Conservation (phyloP, 140 eudicot genomes). For the Oenanthe javanica region DNA sequence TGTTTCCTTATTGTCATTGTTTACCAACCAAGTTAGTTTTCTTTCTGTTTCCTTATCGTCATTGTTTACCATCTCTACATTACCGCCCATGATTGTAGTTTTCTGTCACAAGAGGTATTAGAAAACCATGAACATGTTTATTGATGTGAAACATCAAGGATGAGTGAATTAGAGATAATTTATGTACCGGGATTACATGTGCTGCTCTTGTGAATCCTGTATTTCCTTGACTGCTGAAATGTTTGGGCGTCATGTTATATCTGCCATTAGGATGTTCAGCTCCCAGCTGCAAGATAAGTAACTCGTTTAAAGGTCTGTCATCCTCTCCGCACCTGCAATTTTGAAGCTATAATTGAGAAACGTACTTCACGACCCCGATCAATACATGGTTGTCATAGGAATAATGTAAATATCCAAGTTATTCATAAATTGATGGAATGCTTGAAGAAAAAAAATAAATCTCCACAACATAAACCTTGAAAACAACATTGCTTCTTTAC, state of each 20-base stretch:
- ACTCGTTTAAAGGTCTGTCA: constrained; percentile 72
- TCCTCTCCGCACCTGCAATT: constrained; percentile 86
- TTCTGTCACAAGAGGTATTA: constrained; percentile 17
- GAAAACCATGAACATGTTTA: not conserved
- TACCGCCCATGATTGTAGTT: constrained; percentile 16
- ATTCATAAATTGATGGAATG: not conserved
- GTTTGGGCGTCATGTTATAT: constrained; percentile 29
- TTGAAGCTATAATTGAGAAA: not conserved
- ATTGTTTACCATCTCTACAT: constrained; percentile 14
- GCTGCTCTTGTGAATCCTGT: constrained; percentile 19
- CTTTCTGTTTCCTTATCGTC: constrained; percentile 19
- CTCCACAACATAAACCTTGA: not conserved
- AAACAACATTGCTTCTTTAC: not conserved
- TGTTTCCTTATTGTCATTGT: constrained; percentile 16
- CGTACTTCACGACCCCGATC: not conserved
- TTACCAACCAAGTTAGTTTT: constrained; percentile 11
- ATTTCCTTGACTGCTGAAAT: constrained; percentile 39
- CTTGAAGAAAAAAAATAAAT: not conserved
- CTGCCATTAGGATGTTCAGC: constrained; percentile 36
- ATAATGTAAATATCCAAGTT: not conserved
- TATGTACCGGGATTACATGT: constrained; percentile 22
- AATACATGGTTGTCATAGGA: not conserved
- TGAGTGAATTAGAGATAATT: not conserved
- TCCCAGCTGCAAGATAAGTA: constrained; percentile 69
- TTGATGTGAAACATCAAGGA: not conserved